Evolutionary conservation across 768 basidiomycete species (phyloP).

Genomic region (Phaeolepiota aurea): DNA sequence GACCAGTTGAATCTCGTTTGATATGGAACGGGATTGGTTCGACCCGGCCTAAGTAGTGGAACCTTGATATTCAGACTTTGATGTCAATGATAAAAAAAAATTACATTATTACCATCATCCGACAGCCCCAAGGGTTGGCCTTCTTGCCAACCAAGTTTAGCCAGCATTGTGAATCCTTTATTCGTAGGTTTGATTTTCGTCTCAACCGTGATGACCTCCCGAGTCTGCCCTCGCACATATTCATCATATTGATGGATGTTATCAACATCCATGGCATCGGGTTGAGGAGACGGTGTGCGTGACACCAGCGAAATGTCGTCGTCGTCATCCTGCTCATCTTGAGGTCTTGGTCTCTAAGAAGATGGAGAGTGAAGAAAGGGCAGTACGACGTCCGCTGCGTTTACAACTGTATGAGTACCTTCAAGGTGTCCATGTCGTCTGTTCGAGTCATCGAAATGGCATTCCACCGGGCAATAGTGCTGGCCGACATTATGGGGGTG

Average conservation of each 20-base stretch:
- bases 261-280: constrained; percentile 45
- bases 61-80: constrained; percentile 19
- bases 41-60: no score
- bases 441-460: constrained; percentile 43
- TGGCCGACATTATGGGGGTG: constrained; percentile 47
- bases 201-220: constrained; percentile 72
- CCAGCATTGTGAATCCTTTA: constrained; percentile 73
- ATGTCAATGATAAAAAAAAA: not conserved
- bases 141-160: constrained; percentile 78
- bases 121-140: constrained; percentile 73
- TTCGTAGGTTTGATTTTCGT: constrained; percentile 74
- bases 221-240: constrained; percentile 37
- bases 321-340: constrained; percentile 46
- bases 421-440: constrained; percentile 24
- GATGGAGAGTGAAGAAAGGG: constrained; percentile 39
- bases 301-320: constrained; percentile 70
- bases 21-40: constrained; percentile 80
- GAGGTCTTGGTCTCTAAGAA: constrained; percentile 57
- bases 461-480: constrained; percentile 65
- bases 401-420: constrained; percentile 64
- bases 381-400: constrained; percentile 39
- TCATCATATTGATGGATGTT: constrained; percentile 58
- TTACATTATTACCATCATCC: constrained; percentile 48
- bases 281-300: constrained; percentile 65
- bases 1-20: constrained; percentile 70